Evolutionary conservation across 345 rosid genomes (phyloP), one percentile per base, ranked within the genome.

Genomic region (Euclidium syriacum): DNA sequence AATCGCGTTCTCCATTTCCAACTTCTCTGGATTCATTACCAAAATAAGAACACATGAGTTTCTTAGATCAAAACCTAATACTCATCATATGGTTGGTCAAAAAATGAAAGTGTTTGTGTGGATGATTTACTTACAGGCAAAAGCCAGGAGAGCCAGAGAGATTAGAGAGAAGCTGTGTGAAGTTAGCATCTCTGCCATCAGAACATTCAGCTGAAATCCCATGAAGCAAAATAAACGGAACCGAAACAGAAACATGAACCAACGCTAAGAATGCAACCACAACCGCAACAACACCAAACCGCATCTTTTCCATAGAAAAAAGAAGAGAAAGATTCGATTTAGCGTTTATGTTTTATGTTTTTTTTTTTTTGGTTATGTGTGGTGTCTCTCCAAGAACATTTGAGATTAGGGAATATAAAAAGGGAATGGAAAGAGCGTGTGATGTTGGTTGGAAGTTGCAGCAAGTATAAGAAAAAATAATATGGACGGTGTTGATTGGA

Each of bases 1-100:
- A 92, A 76, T 92, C 97, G 61, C 81, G 75, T 22, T 72, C 41
- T 64, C 97, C 98, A 78, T 64, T 71, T 59, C 98, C 98, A 71
- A 89, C 48, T 85, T 92, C 98, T 69, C 98, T 89, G 78, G 9
- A 71, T 68, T 27, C 46, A 3, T 19, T 24, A 59, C 23, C 32
- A 64, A 52, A 8, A 18, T 22, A 8, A 1, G 10, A 7, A 43
- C 16, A 43, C 1, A 53, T 15, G 35, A 32, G 9, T 20, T n/a
- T n/a, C n/a, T n/a, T 29, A 3, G 14, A 38, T 35, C 40, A 61
- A 61, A 16, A 61, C 54, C 39, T 49, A 40, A 40, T 17, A 38
- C 64, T 47, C 15, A 48, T 25, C 44, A 46, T 40, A 56, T n/a
- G 33, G 17, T 41, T 1, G 7, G 32, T 32, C 12, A 14, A 15